Conservation (phyloP, 306 rosid genomes). For the Vachellia pachyceras region DNA sequence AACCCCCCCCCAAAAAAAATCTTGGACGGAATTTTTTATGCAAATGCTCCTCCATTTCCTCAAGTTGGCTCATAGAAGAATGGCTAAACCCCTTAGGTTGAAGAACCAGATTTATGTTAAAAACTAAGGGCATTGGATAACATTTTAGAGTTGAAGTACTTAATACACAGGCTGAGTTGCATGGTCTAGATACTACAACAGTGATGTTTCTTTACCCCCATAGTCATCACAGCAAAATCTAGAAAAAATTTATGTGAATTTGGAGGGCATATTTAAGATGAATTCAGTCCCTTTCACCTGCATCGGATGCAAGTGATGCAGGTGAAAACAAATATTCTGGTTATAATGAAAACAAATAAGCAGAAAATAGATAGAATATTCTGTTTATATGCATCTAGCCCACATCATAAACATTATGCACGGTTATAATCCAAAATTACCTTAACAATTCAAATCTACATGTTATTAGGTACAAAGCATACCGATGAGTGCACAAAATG, state of each 20-base stretch:
- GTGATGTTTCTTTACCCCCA: neutral
- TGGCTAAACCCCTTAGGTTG: neutral
- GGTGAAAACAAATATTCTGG: too few species aligned
- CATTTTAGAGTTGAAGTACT: neutral
- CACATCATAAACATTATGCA: neutral
- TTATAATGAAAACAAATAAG: neutral
- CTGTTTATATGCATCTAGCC: neutral
- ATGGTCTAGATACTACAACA: neutral
- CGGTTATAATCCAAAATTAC: neutral
- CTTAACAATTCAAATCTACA: neutral
- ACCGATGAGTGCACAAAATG: slow-evolving; percentile 86
- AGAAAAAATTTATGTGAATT: neutral
- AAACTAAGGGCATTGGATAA: neutral
- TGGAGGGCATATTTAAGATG: neutral
- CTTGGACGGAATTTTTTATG: neutral
- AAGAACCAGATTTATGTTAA: neutral
- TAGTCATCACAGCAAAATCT: neutral
- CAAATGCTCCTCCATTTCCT: neutral
- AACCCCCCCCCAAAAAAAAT: neutral
- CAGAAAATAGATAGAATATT: neutral
- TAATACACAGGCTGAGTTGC: neutral
- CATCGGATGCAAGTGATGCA: neutral
- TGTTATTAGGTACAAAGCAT: slow-evolving; percentile 36
- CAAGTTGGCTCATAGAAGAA: neutral
- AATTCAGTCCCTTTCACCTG: neutral